These are phyloP conservation scores for Pythium aristosporum DNA, from an alignment of 352 stramenopile species.

Conservation along the genomic window DNA sequence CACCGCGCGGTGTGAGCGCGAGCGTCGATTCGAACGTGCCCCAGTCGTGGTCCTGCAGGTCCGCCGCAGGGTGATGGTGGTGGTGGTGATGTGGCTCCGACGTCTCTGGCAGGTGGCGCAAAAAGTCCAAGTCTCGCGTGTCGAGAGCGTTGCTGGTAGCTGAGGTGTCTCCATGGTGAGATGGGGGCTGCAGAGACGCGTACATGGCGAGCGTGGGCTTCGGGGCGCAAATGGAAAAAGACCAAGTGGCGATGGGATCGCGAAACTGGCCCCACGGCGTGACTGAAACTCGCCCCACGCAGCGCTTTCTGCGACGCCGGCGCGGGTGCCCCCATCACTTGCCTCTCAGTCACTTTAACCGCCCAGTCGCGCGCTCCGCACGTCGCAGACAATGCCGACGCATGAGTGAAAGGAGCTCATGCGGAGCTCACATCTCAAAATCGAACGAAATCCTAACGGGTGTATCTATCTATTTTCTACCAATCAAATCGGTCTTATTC, in stretches of 20 bases:
- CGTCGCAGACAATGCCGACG: conserved; percentile 7
- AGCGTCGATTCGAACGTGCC: conserved; percentile 21
- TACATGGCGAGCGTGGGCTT: conserved; percentile 10
- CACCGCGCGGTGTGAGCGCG: conserved; percentile 3
- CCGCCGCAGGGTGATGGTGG: not conserved
- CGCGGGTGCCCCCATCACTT: conserved; percentile 14
- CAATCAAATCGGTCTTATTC: conserved; percentile 11
- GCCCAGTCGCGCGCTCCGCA: conserved; percentile 10
- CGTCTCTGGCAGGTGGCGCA: conserved; percentile 18
- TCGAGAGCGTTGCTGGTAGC: conserved; percentile 4
- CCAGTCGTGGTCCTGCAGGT: conserved; percentile 18
- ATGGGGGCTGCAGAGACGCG: not conserved
- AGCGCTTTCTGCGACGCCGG: conserved; percentile 6
- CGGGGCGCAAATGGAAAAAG: conserved; percentile 1
- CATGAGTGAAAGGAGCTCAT: not conserved
- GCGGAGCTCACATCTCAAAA: not conserved
- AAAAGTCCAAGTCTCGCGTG: conserved; percentile 23
- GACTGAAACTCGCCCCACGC: conserved; percentile 27
- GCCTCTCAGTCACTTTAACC: conserved; percentile 16
- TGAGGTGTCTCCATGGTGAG: not conserved
- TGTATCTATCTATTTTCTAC: conserved; percentile 9
- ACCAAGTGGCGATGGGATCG: conserved; percentile 5
- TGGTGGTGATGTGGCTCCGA: not conserved
- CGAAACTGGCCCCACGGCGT: conserved; percentile 14
- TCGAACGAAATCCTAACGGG: conserved; percentile 13